Evolutionary conservation across 805 yeast species (phyloP).

Genomic region (Pichia paraexigua): DNA sequence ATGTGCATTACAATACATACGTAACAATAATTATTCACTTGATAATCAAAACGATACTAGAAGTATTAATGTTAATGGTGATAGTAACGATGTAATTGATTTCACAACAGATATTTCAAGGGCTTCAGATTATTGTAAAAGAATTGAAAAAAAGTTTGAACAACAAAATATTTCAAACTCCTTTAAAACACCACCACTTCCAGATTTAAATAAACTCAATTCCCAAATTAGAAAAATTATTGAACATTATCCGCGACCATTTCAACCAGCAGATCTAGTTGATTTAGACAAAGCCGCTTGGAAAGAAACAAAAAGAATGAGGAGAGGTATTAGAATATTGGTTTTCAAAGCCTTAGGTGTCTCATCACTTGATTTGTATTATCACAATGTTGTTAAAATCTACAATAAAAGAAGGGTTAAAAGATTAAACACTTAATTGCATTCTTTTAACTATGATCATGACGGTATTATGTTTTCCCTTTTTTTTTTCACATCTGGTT

Average conservation of each 20-base stretch:
- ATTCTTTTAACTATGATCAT: no score
- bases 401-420: slow-evolving; percentile 23
- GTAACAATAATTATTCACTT: slow-evolving; percentile 7
- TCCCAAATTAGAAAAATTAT: slow-evolving; percentile 19
- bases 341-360: slow-evolving; percentile 58
- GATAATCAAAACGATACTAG: neutral
- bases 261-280: slow-evolving; percentile 34
- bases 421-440: slow-evolving; percentile 11
- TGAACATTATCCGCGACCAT: slow-evolving; percentile 26
- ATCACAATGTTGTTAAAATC: slow-evolving; percentile 40
- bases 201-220: slow-evolving; percentile 19
- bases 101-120: neutral
- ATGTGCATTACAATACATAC: slow-evolving; percentile 10
- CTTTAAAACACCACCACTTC: slow-evolving; percentile 21
- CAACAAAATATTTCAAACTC: slow-evolving; percentile 9
- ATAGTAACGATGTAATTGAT: slow-evolving; percentile 2
- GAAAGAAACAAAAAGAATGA: slow-evolving; percentile 26
- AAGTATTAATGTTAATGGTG: neutral
- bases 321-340: slow-evolving; percentile 22
- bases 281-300: slow-evolving; percentile 40
- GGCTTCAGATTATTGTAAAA: neutral
- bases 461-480: no score
- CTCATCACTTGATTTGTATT: slow-evolving; percentile 36
- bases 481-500: neutral
- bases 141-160: neutral